Percentiles rank a stretch among this genome's conserved stretches.
phyloP scores from a whole-genome alignment of 2,329 filamentous ascomycete species.

The Calonectria honghensis region DNA sequence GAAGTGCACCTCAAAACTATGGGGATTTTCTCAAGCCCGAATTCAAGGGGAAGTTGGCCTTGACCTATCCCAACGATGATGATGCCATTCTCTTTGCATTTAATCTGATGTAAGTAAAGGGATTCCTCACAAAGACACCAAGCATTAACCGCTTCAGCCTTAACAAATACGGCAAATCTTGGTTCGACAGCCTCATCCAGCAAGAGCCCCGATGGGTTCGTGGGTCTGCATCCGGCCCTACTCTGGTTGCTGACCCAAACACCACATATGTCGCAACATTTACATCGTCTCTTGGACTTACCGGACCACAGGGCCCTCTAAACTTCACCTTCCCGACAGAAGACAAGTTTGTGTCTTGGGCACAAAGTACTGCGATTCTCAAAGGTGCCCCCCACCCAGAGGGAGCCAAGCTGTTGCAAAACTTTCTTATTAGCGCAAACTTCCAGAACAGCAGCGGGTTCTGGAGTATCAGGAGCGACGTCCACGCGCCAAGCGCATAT shows the following conservation, averaged over 20 bases:
- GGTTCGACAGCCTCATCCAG: background rate
- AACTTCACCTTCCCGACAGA: background rate
- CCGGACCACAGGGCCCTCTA: background rate
- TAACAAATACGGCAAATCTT: background rate
- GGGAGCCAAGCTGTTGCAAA: constrained; percentile 3
- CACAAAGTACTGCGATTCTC: background rate
- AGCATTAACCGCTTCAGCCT: background rate
- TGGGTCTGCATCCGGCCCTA: background rate
- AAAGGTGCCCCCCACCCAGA: background rate
- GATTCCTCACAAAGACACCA: background rate
- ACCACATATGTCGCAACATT: constrained; percentile 10
- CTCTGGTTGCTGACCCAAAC: background rate
- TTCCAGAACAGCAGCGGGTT: background rate
- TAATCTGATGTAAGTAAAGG: background rate
- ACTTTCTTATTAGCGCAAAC: background rate
- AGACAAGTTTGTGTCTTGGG: constrained; percentile 2
- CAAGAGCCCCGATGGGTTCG: constrained; percentile 12
- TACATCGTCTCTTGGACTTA: background rate
- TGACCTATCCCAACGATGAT: background rate
- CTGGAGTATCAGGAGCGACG: background rate
- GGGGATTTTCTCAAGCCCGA: background rate
- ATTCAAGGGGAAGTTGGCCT: constrained; percentile 2
- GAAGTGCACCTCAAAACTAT: background rate
- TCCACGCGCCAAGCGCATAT: background rate
- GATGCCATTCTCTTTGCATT: background rate